A percentile compares a stretch with the other conserved stretches of the same genome.
phyloP scores from a whole-genome alignment of 768 basidiomycete species.

The Leccinum uliginosum region DNA sequence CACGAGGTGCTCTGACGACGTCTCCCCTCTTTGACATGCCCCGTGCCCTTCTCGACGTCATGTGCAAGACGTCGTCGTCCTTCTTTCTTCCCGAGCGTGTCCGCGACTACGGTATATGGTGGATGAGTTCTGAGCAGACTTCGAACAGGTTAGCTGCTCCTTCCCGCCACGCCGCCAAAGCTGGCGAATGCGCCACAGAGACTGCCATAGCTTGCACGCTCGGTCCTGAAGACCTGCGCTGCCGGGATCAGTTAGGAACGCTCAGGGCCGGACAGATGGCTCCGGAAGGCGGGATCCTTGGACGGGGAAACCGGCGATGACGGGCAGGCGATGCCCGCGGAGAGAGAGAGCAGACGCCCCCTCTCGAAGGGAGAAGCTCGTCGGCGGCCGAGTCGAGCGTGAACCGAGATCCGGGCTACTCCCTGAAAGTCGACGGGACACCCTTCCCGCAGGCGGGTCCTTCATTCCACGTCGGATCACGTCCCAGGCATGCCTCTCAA shows the following conservation, averaged over 20 bases:
- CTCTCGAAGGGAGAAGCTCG: constrained; percentile 50
- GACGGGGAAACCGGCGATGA: constrained; percentile 18
- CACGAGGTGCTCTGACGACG: constrained; percentile 50
- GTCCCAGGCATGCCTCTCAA: constrained; percentile 34
- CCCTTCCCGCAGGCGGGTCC: constrained; percentile 30
- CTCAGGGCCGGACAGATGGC: constrained; percentile 32
- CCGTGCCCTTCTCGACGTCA: constrained; percentile 11
- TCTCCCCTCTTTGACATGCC: constrained; percentile 37
- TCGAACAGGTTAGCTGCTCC: constrained; percentile 34
- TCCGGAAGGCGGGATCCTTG: constrained; percentile 19
- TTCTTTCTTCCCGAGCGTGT: constrained; percentile 36
- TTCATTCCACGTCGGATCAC: constrained; percentile 32
- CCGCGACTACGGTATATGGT: constrained; percentile 44
- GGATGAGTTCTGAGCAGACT: constrained; percentile 43
- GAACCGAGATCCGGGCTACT: constrained; percentile 39
- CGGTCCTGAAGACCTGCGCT: constrained; percentile 32
- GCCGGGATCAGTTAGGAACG: constrained; percentile 39
- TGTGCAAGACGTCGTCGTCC: constrained; percentile 6
- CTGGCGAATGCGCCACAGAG: constrained; percentile 42
- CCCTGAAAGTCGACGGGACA: constrained; percentile 43
- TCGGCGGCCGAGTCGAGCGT: constrained; percentile 58
- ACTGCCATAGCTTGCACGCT: constrained; percentile 34
- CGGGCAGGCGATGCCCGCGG: constrained; percentile 36
- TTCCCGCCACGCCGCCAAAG: constrained; percentile 40
- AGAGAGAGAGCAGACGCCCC: constrained; percentile 34